phyloP scores from a whole-genome alignment of 2,329 filamentous ascomycete species.

The Hysterium pulicare region DNA sequence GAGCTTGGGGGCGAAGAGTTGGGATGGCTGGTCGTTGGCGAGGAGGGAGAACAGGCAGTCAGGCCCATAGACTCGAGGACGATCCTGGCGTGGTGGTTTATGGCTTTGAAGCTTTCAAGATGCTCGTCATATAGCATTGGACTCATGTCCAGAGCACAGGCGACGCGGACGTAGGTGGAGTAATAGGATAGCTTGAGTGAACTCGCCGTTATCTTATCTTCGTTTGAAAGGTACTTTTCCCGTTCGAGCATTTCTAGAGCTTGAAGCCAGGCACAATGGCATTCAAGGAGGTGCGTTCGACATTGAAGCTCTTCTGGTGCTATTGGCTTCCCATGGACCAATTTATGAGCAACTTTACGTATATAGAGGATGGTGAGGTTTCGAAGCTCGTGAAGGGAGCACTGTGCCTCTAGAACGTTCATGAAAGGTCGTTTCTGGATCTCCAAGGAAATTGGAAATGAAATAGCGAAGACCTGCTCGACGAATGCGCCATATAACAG shows the following conservation, averaged over 20 bases:
- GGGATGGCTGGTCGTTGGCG: not conserved
- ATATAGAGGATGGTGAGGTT: slow-evolving; percentile 16
- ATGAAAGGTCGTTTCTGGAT: slow-evolving; percentile 7
- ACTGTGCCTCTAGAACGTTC: slow-evolving; percentile 16
- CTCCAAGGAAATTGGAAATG: slow-evolving; percentile 1
- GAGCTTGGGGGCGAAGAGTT: not conserved
- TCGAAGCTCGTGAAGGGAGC: slow-evolving; percentile 16
- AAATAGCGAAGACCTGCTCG: slow-evolving; percentile 10
- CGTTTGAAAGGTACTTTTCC: slow-evolving; percentile 5
- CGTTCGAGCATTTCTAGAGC: slow-evolving; percentile 6
- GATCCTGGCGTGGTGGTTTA: slow-evolving; percentile 15
- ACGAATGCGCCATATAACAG: slow-evolving; percentile 15
- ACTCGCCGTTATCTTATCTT: slow-evolving; percentile 13
- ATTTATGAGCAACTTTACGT: slow-evolving; percentile 7
- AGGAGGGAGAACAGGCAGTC: slow-evolving; percentile 1
- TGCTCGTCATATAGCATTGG: slow-evolving; percentile 16
- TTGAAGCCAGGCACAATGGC: slow-evolving; percentile 16
- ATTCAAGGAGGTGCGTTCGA: slow-evolving; percentile 12
- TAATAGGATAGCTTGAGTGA: slow-evolving; percentile 15
- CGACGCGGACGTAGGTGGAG: slow-evolving; percentile 9
- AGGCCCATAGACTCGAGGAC: slow-evolving; percentile 15
- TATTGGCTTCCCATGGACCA: not conserved
- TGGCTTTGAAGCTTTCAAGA: slow-evolving; percentile 14
- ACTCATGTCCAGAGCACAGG: slow-evolving; percentile 10
- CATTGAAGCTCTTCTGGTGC: slow-evolving; percentile 6